These are phyloP conservation scores for Sphagnurus paluster DNA, from an alignment of 1,284 basidiomycete species.

Conservation along the genomic window DNA sequence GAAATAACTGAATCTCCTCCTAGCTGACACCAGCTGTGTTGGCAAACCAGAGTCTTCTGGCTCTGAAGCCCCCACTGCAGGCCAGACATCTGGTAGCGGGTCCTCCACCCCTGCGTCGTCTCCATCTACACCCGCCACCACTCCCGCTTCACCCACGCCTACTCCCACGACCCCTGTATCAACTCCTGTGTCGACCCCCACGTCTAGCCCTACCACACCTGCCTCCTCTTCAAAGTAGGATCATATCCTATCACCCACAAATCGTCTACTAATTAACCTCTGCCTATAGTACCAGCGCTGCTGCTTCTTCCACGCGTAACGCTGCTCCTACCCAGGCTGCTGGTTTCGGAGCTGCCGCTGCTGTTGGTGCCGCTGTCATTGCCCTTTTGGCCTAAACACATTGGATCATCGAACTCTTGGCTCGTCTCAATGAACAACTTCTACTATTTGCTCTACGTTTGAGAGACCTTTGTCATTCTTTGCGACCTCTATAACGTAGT, in stretches of 20 bases:
- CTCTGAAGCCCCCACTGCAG: slow-evolving; percentile 22
- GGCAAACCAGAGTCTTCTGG: slow-evolving; percentile 22
- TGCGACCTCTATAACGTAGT: no score
- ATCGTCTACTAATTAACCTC: slow-evolving; percentile 14
- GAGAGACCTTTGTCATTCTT: not conserved
- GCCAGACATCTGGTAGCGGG: slow-evolving; percentile 13
- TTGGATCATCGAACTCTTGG: not conserved
- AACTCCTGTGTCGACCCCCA: no score
- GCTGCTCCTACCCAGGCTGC: slow-evolving; percentile 34
- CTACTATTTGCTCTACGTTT: slow-evolving; percentile 2
- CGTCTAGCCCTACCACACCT: no score
- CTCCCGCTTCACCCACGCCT: slow-evolving; percentile 20
- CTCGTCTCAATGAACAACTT: slow-evolving; percentile 10
- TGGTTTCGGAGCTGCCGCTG: slow-evolving; percentile 41
- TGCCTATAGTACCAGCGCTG: slow-evolving; percentile 16
- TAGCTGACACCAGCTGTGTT: slow-evolving; percentile 37
- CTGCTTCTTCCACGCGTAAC: slow-evolving; percentile 20
- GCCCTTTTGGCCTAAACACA: slow-evolving; percentile 43
- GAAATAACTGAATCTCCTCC: slow-evolving; percentile 4
- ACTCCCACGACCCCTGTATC: slow-evolving; percentile 19
- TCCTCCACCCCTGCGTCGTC: slow-evolving; percentile 18
- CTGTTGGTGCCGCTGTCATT: slow-evolving; percentile 46
- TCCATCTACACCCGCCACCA: slow-evolving; percentile 14
- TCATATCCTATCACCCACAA: not conserved
- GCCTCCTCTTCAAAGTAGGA: not conserved